Evolutionary conservation across 192 early-diverging fungal genomes (phyloP).

Genomic region (Coemansia aciculifera): DNA sequence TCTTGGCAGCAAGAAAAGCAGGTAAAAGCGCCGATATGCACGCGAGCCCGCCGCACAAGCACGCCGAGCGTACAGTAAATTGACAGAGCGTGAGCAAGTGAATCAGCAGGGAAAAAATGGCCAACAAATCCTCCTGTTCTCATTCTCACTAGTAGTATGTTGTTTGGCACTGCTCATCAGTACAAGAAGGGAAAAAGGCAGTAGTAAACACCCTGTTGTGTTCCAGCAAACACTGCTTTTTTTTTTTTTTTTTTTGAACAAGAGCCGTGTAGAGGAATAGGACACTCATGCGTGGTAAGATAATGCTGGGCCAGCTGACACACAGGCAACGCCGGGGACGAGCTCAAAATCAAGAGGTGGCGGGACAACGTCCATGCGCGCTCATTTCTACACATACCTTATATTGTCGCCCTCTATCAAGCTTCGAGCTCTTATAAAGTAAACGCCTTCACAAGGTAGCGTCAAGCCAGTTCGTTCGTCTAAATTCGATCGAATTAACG

Average conservation of each 20-base stretch:
- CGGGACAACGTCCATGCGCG: background rate
- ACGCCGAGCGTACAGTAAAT: background rate
- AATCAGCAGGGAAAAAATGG: background rate
- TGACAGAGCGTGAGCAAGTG: background rate
- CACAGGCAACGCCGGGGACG: background rate
- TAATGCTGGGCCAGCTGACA: slow-evolving; percentile 1
- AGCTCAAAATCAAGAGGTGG: slow-evolving; percentile 4
- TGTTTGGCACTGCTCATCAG: background rate
- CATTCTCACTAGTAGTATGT: slow-evolving; percentile 18
- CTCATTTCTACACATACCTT: background rate
- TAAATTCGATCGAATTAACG: background rate
- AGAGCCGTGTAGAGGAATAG: background rate
- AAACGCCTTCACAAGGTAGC: background rate
- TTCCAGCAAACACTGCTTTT: background rate
- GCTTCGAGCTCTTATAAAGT: background rate
- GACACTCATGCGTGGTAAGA: background rate
- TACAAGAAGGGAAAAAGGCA: background rate
- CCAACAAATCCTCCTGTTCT: background rate
- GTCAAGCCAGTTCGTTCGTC: background rate
- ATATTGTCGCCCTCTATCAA: background rate
- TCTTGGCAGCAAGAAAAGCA: background rate
- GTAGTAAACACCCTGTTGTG: background rate
- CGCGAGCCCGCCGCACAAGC: background rate
- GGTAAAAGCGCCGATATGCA: slow-evolving; percentile 6
- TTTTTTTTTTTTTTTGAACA: background rate